These are phyloP conservation scores for Gynostemma pentaphyllum DNA, from an alignment of 306 rosid genomes.

Conservation along the genomic window DNA sequence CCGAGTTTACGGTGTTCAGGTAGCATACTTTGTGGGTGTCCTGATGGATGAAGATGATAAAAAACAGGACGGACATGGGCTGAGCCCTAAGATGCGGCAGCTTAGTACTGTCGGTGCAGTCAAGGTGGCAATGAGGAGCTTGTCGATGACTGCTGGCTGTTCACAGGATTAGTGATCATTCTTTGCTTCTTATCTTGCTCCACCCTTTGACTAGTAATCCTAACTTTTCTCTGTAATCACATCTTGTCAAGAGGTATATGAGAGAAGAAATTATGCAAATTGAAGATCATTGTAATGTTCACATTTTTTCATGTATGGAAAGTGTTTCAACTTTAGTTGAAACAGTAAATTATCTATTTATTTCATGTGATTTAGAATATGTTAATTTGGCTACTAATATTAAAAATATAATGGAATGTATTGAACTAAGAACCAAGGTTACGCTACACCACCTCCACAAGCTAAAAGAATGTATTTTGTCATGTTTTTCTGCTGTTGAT, in stretches of 20 bases:
- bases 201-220: background rate
- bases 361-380: background rate
- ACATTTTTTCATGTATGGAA: background rate
- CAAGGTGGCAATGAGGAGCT: conserved; percentile 76
- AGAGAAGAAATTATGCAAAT: background rate
- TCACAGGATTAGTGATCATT: conserved; percentile 26
- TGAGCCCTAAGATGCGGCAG: conserved; percentile 66
- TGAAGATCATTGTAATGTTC: conserved; percentile 10
- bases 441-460: no score
- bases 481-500: no score
- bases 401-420: background rate
- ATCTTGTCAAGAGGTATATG: conserved; percentile 18
- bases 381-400: background rate
- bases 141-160: conserved; percentile 52
- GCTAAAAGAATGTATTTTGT: no score
- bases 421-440: no score
- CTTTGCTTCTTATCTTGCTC: background rate
- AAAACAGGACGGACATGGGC: conserved; percentile 32
- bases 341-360: background rate
- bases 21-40: conserved; percentile 80
- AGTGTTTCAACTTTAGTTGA: background rate
- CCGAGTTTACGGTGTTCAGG: conserved; percentile 34
- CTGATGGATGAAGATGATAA: conserved; percentile 58
- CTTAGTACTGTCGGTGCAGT: conserved; percentile 75
- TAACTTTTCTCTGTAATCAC: conserved; percentile 1